Percentiles rank a stretch among this genome's conserved stretches.
Conservation (phyloP, 768 basidiomycete species). For the Boletus coccyginus region DNA sequence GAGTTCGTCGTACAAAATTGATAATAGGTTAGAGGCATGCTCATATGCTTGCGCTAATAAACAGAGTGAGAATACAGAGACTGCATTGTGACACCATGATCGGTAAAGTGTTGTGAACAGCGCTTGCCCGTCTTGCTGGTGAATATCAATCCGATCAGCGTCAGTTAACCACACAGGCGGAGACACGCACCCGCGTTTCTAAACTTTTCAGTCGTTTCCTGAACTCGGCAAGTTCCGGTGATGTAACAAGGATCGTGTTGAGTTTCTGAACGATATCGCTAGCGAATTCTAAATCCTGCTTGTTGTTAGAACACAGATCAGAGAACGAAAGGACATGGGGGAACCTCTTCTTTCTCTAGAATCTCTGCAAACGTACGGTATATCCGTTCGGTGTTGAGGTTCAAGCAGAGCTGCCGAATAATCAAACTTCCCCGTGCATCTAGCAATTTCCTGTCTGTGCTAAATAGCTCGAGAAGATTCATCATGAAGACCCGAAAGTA, state of each 20-base stretch:
- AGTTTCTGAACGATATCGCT: conserved; percentile 97
- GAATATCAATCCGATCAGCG: background rate
- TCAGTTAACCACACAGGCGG: background rate
- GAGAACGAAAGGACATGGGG: conserved; percentile 13
- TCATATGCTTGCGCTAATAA: conserved; percentile 98
- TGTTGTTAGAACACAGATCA: background rate
- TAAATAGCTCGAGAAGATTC: conserved; percentile 91
- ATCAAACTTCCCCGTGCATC: conserved; percentile 94
- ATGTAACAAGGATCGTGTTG: conserved; percentile 94
- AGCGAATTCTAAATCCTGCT: conserved; percentile 93
- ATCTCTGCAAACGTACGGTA: conserved; percentile 97
- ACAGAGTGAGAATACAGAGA: conserved; percentile 94
- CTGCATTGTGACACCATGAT: conserved; percentile 99
- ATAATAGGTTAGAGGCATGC: conserved; percentile 93
- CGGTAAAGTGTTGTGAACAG: conserved; percentile 91
- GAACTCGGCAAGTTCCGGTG: conserved; percentile 94
- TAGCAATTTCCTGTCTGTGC: conserved; percentile 85
- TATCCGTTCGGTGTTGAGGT: conserved; percentile 92
- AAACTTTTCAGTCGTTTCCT: conserved; percentile 88
- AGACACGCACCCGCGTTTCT: conserved; percentile 74
- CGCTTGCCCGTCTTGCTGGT: conserved; percentile 91
- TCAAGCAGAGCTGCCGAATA: conserved; percentile 90
- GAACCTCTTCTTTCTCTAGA: conserved; percentile 94
- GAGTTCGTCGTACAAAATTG: conserved; percentile 74
- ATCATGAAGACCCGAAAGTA: conserved; percentile 97